phyloP scores from a whole-genome alignment of 371 early-diverging fungal species.

The Furculomyces boomerangus region DNA sequence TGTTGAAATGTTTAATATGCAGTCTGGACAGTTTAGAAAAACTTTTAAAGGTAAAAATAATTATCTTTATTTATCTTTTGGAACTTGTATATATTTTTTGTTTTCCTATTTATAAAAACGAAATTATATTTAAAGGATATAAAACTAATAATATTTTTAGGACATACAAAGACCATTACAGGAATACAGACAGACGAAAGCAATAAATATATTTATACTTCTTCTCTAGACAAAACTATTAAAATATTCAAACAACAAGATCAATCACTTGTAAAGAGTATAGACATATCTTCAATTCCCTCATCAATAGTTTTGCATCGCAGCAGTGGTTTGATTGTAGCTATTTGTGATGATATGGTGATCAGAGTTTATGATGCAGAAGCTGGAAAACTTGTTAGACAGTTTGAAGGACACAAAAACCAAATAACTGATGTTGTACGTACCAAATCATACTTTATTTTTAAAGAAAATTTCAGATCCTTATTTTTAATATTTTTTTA shows the following conservation, averaged over 20 bases:
- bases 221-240: slow-evolving; percentile 61
- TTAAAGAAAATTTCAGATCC: background rate
- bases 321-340: slow-evolving; percentile 64
- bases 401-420: slow-evolving; percentile 71
- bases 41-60: slow-evolving; percentile 22
- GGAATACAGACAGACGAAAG: slow-evolving; percentile 58
- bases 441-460: background rate
- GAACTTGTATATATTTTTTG: background rate
- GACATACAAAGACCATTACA: slow-evolving; percentile 68
- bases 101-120: no score
- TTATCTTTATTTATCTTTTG: background rate
- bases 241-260: slow-evolving; percentile 69
- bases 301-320: slow-evolving; percentile 38
- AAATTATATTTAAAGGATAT: no score
- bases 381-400: slow-evolving; percentile 58
- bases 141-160: slow-evolving; percentile 14
- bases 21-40: slow-evolving; percentile 65
- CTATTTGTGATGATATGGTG: slow-evolving; percentile 63
- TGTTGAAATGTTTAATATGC: slow-evolving; percentile 86
- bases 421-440: slow-evolving; percentile 51
- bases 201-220: slow-evolving; percentile 50
- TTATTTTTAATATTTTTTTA: background rate
- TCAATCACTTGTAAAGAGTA: slow-evolving; percentile 34
- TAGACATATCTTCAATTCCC: slow-evolving; percentile 51
- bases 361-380: slow-evolving; percentile 76